Conservation (phyloP, 2,329 filamentous ascomycete species). For the Microcyclospora tardicrescens region DNA sequence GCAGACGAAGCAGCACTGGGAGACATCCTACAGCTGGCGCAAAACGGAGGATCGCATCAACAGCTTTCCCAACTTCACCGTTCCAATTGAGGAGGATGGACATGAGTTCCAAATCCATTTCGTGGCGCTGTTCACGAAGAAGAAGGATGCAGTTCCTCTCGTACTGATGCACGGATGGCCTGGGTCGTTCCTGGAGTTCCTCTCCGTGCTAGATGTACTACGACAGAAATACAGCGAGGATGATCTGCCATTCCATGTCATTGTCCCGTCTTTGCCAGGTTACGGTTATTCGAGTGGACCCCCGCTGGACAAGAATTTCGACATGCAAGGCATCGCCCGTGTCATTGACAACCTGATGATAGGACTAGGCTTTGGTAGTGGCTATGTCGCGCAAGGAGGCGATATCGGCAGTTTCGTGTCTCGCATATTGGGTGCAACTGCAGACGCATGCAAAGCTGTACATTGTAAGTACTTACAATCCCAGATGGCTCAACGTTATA, state of each 20-base stretch:
- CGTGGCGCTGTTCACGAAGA: conserved; percentile 39
- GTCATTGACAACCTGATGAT: conserved; percentile 41
- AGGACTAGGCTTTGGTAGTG: conserved; percentile 37
- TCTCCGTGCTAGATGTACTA: conserved; percentile 38
- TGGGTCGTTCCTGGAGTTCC: conserved; percentile 41
- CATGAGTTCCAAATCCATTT: conserved; percentile 38
- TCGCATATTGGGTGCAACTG: conserved; percentile 29
- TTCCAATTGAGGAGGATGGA: conserved; percentile 28
- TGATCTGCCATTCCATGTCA: conserved; percentile 43
- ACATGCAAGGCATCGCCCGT: conserved; percentile 26
- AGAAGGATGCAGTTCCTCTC: conserved; percentile 38
- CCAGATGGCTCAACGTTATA: no score
- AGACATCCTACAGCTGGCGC: conserved; percentile 37
- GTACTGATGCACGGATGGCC: conserved; percentile 46
- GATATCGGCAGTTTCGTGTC: conserved; percentile 40
- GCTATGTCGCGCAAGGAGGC: conserved; percentile 45
- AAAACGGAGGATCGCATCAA: conserved; percentile 33
- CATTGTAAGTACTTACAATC: conserved; percentile 8
- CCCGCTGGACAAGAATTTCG: conserved; percentile 34
- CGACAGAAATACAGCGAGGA: conserved; percentile 36
- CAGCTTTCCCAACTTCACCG: conserved; percentile 38
- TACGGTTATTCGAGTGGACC: conserved; percentile 40
- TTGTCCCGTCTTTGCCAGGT: conserved; percentile 44
- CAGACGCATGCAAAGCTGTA: conserved; percentile 36
- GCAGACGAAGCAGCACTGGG: conserved; percentile 28